phyloP scores from a whole-genome alignment of 2,329 filamentous ascomycete genomes.

The Fusarium sp. region DNA sequence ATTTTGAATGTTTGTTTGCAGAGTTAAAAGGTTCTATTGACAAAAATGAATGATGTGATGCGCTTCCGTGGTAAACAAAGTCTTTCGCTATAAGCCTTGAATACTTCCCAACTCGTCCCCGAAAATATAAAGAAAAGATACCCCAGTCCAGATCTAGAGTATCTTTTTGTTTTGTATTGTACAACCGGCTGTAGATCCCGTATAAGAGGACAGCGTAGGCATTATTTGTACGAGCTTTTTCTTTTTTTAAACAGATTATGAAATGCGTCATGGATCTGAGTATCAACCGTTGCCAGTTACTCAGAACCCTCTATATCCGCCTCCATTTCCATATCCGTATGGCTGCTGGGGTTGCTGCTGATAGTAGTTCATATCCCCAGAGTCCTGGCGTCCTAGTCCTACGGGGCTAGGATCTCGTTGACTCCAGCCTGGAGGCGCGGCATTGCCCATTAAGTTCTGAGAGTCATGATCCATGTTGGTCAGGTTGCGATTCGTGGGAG shows the following conservation, averaged over 20 bases:
- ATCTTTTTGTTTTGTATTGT: slow-evolving; percentile 16
- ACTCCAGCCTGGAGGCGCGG: slow-evolving; percentile 54
- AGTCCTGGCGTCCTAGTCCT: slow-evolving; percentile 32
- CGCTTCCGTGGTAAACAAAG: slow-evolving; percentile 47
- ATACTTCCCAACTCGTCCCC: slow-evolving; percentile 23
- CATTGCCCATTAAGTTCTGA: slow-evolving; percentile 54
- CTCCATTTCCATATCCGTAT: slow-evolving; percentile 41
- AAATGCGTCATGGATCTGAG: slow-evolving; percentile 30
- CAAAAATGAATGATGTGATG: slow-evolving; percentile 45
- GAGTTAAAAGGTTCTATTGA: slow-evolving; percentile 48
- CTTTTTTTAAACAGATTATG: slow-evolving; percentile 3
- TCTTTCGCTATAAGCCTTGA: slow-evolving; percentile 36
- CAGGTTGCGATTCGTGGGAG: slow-evolving; percentile 51
- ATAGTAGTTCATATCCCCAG: slow-evolving; percentile 38
- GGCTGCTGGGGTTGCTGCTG: slow-evolving; percentile 41
- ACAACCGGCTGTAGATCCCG: slow-evolving; percentile 16
- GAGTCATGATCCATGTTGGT: slow-evolving; percentile 52
- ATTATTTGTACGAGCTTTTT: slow-evolving; percentile 27
- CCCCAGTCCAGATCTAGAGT: neutral
- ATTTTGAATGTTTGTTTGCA: slow-evolving; percentile 39
- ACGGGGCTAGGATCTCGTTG: slow-evolving; percentile 36
- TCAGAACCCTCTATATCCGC: slow-evolving; percentile 45
- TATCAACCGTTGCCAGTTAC: slow-evolving; percentile 12
- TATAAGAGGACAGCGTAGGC: slow-evolving; percentile 18
- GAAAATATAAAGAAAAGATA: slow-evolving; percentile 29